Evolutionary conservation across 2,329 filamentous ascomycete species (phyloP).

Genomic region (Teratosphaeria pseudoeucalypti): DNA sequence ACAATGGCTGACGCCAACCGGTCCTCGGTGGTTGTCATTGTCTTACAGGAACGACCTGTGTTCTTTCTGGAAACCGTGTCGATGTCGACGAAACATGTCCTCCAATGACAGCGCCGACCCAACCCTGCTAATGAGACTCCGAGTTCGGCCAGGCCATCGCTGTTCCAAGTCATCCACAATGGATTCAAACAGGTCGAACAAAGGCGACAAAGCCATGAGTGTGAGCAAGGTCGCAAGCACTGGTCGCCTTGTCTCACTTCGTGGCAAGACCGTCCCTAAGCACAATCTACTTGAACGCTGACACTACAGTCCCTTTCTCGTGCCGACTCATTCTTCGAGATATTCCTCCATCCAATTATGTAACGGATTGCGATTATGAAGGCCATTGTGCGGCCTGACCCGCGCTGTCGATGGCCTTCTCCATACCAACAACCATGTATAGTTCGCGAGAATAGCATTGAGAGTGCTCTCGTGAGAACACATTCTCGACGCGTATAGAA

Average conservation of each 20-base stretch:
- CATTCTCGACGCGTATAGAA: background rate
- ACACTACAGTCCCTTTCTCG: background rate
- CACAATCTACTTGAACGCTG: background rate
- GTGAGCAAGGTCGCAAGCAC: background rate
- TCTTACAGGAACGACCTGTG: no score
- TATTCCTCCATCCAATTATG: background rate
- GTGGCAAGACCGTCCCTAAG: background rate
- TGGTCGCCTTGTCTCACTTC: background rate
- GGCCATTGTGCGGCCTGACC: background rate
- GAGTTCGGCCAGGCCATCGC: no score
- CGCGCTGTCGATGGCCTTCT: background rate
- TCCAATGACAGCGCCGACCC: no score
- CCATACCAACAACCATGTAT: background rate
- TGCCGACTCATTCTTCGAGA: background rate
- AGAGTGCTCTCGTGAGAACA: background rate
- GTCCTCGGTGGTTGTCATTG: no score
- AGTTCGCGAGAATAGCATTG: background rate
- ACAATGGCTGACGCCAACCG: no score
- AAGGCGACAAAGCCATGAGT: background rate
- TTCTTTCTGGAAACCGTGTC: no score
- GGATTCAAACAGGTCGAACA: background rate
- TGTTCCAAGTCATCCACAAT: background rate
- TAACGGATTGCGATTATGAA: background rate
- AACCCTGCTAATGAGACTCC: no score
- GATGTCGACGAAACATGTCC: no score